Conservation (phyloP, 2,329 filamentous ascomycete genomes). For the Lecanicillium sp. region DNA sequence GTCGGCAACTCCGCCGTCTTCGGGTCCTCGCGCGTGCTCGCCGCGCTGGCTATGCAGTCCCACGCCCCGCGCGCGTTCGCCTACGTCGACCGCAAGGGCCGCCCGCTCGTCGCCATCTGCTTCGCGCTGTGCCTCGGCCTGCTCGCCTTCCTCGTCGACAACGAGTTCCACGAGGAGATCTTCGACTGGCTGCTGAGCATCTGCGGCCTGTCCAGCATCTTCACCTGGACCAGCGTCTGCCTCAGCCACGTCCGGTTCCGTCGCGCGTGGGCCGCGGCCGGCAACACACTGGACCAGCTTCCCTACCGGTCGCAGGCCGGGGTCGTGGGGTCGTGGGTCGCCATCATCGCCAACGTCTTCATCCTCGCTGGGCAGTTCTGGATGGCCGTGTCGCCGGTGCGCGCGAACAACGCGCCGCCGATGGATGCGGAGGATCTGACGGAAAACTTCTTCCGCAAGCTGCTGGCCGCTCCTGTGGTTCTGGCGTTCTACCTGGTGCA, state of each 20-base stretch:
- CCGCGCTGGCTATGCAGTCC: constrained; percentile 42
- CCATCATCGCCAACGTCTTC: constrained; percentile 61
- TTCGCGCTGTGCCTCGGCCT: constrained; percentile 33
- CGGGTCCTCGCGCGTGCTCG: constrained; percentile 50
- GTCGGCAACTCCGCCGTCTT: constrained; percentile 55
- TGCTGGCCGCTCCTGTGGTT: constrained; percentile 56
- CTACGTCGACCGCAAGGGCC: constrained; percentile 39
- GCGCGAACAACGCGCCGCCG: not conserved
- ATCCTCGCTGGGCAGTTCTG: constrained; percentile 74
- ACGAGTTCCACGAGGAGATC: constrained; percentile 22
- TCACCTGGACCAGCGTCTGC: constrained; percentile 55
- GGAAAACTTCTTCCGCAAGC: constrained; percentile 58
- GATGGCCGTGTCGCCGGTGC: constrained; percentile 42
- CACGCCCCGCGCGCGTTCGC: constrained; percentile 38
- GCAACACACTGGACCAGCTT: constrained; percentile 63
- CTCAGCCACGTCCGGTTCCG: constrained; percentile 36
- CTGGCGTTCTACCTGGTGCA: constrained; percentile 58
- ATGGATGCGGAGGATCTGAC: constrained; percentile 35
- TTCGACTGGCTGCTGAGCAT: constrained; percentile 51
- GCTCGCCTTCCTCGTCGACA: constrained; percentile 26
- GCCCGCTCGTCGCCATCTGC: constrained; percentile 35
- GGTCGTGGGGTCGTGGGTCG: constrained; percentile 66
- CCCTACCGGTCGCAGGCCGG: constrained; percentile 70
- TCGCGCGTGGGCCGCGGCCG: constrained; percentile 23
- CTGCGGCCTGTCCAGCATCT: constrained; percentile 54